phyloP scores from a whole-genome alignment of 495 filamentous ascomycete species.

The Friedmanniomyces endolithicus region DNA sequence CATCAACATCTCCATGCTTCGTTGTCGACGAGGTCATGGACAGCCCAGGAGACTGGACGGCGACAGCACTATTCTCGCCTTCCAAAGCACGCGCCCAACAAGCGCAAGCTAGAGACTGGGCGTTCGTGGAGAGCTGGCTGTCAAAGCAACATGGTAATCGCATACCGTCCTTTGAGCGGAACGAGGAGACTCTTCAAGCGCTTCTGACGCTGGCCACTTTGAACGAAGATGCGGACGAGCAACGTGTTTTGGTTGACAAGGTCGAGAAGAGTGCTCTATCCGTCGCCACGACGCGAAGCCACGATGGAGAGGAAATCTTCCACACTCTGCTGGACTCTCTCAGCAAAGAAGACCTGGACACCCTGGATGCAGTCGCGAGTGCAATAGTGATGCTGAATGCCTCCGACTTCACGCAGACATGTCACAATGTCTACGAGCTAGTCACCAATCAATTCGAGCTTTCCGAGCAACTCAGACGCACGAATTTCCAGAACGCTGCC shows the following conservation, averaged over 20 bases:
- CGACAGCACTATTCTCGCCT: constrained; percentile 57
- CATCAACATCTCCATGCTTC: not conserved
- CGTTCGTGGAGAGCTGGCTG: constrained; percentile 75
- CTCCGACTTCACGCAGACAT: constrained; percentile 21
- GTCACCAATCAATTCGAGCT: constrained; percentile 8
- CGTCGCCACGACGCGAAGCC: not conserved
- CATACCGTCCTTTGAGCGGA: constrained; percentile 65
- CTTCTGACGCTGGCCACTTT: constrained; percentile 61
- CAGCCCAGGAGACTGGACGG: constrained; percentile 30
- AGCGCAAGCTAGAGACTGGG: constrained; percentile 71
- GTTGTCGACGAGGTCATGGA: not conserved
- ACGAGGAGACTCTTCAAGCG: constrained; percentile 65
- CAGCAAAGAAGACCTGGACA: constrained; percentile 12
- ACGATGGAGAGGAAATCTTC: not conserved
- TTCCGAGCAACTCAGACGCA: constrained; percentile 1
- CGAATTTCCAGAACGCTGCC: constrained; percentile 4
- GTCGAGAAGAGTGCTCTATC: constrained; percentile 47
- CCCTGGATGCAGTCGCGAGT: constrained; percentile 23
- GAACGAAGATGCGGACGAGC: constrained; percentile 76
- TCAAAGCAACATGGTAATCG: constrained; percentile 48
- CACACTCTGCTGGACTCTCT: not conserved
- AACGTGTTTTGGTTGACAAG: constrained; percentile 42
- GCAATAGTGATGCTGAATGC: constrained; percentile 25
- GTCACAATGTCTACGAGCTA: constrained; percentile 15
- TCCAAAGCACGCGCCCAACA: constrained; percentile 52